These are phyloP conservation scores for Lentithecium fluviatile DNA, from an alignment of 495 filamentous ascomycete species.

Conservation along the genomic window DNA sequence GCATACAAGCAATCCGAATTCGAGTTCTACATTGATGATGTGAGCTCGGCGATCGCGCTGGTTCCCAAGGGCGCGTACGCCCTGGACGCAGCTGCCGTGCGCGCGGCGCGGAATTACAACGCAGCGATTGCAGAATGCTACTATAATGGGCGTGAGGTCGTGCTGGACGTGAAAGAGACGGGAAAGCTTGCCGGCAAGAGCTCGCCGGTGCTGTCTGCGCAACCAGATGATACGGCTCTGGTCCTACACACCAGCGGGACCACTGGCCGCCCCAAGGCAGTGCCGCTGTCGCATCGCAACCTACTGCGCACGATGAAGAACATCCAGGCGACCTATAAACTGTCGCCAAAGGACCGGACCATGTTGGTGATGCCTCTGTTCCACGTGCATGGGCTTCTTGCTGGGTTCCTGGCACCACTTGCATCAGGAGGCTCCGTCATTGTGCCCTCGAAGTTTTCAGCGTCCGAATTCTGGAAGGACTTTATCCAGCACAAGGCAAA, in stretches of 20 bases:
- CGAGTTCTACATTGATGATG: slow-evolving; percentile 81
- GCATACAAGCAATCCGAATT: slow-evolving; percentile 85
- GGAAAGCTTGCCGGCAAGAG: slow-evolving; percentile 61
- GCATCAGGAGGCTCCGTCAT: slow-evolving; percentile 70
- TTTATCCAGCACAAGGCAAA: slow-evolving; percentile 69
- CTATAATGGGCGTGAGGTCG: slow-evolving; percentile 68
- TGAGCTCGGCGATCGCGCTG: slow-evolving; percentile 70
- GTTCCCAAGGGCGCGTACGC: slow-evolving; percentile 67
- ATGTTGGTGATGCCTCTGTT: slow-evolving; percentile 90
- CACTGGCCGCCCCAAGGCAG: slow-evolving; percentile 79
- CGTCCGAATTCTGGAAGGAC: slow-evolving; percentile 75
- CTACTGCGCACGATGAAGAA: slow-evolving; percentile 74
- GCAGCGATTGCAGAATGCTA: slow-evolving; percentile 79
- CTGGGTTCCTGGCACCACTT: slow-evolving; percentile 73
- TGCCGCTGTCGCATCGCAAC: slow-evolving; percentile 76
- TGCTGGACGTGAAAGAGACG: slow-evolving; percentile 68
- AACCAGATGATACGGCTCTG: slow-evolving; percentile 55
- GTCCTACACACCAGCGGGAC: slow-evolving; percentile 78
- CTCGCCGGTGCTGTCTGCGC: slow-evolving; percentile 53
- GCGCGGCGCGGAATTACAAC: slow-evolving; percentile 69
- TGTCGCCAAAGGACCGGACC: slow-evolving; percentile 67
- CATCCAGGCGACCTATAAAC: slow-evolving; percentile 69
- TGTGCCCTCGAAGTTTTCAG: slow-evolving; percentile 74
- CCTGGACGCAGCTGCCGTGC: slow-evolving; percentile 63
- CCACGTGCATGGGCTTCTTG: slow-evolving; percentile 82